A percentile compares a stretch with the other conserved stretches of the same genome.
phyloP scores from a whole-genome alignment of 75 land plant species.

The Pinus taeda region DNA sequence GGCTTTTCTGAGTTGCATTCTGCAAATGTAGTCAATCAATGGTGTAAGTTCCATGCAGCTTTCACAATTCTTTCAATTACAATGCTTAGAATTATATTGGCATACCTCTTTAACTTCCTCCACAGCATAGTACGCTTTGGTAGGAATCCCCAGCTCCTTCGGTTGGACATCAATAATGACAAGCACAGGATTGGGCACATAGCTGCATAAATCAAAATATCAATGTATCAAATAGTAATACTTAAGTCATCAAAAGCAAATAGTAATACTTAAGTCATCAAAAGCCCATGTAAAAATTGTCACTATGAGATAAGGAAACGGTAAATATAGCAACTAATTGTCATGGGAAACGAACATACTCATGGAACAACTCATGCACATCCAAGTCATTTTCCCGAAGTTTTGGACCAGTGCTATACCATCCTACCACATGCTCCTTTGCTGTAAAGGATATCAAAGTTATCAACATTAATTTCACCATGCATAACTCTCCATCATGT shows the following conservation, averaged over 20 bases:
- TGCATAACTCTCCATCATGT: background rate
- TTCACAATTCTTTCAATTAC: too few species aligned
- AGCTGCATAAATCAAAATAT: slow-evolving; percentile 41
- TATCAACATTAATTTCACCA: background rate
- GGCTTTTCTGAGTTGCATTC: slow-evolving; percentile 99
- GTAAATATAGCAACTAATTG: background rate
- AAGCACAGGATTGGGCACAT: slow-evolving; percentile 92
- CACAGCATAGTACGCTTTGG: slow-evolving; percentile 94
- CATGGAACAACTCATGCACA: slow-evolving; percentile 76
- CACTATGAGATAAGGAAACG: background rate
- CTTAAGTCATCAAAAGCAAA: background rate
- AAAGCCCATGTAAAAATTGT: background rate
- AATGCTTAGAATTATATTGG: background rate
- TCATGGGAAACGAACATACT: slow-evolving; percentile 46
- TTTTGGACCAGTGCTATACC: slow-evolving; percentile 99
- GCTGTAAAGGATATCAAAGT: slow-evolving; percentile 42
- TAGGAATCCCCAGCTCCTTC: slow-evolving; percentile 92
- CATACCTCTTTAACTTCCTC: slow-evolving; percentile 97
- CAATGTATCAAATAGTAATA: slow-evolving; percentile 9
- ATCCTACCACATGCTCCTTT: slow-evolving; percentile 98
- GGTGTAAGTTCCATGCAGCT: background rate
- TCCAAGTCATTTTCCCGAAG: slow-evolving; percentile 89
- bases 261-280: background rate
- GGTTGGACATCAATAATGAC: slow-evolving; percentile 99
- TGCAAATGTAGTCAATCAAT: slow-evolving; percentile 20